Base-by-base conservation (phyloP, 164 flowering plant genomes). In the Pachysandra terminalis region DNA sequence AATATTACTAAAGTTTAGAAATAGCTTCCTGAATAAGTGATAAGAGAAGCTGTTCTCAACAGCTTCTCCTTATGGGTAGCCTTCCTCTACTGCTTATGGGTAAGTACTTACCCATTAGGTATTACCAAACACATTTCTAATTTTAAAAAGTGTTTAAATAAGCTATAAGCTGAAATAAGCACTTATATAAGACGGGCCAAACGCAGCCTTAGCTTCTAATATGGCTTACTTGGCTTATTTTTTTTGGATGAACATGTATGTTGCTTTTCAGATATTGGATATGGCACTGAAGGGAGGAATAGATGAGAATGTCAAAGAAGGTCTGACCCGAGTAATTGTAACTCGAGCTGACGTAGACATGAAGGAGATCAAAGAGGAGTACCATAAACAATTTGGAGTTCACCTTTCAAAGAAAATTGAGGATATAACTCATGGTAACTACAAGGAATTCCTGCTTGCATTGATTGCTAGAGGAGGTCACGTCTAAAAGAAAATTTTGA, bases 361-460 rank as follows among this genome's bases (percentile, higher is more conserved):
- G 72, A 83, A 79, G 73, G 81, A 75, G 70, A 87, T 90, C 64
- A 73, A 72, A 54, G 91, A 81, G 56, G 88, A 79, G 61, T 93
- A 73, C 73, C 28, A 73, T 5, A 72, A 72, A 17, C 58, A 48
- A 17, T 75, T 71, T 71, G 89, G 89, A 32, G 80, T 78, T 66
- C 40, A 83, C 37, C 68, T 90, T 27, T 27, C 77, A 6, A n/a
- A 77, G 61, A 86, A 81, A 73, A 83, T 93, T 35, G 83, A 77
- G 35, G 82, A 78, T 3, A 74, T 54, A 8, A 77, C 82, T 56
- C 68, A 73, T 37, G 98, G 96, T 28, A 86, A 80, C 80, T 90
- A 80, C 65, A 89, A 79, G 78, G 89, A 89, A 23, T 82, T 90
- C 78, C 71, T 93, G 85, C 83, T 88, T 37, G 65, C 88, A 19